These are phyloP conservation scores for Verbascum thapsus DNA, from an alignment of 257 asterid genomes.

Conservation along the genomic window DNA sequence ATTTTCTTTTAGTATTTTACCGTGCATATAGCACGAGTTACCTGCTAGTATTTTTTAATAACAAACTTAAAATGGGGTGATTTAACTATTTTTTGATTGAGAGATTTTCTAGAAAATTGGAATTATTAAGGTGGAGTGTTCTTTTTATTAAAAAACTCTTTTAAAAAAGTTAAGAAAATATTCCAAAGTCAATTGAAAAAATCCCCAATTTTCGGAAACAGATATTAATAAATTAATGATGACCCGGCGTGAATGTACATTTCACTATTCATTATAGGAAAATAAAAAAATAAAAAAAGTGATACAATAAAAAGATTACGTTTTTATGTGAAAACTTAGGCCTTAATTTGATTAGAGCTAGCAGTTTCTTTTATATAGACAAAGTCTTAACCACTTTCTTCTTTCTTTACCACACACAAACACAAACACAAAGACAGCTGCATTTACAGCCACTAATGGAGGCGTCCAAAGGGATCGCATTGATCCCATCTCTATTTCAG, in stretches of 20 bases:
- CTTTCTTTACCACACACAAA: conserved; percentile 33
- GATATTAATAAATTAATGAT: background rate
- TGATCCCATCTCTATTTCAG: conserved; percentile 52
- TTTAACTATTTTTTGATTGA: too few species aligned
- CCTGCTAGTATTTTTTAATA: too few species aligned
- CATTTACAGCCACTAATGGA: conserved; percentile 64
- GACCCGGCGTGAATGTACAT: background rate
- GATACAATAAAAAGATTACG: background rate
- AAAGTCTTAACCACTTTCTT: conserved; percentile 55
- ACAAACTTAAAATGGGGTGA: too few species aligned
- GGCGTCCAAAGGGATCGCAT: conserved; percentile 99
- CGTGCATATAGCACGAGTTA: too few species aligned
- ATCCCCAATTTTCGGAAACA: too few species aligned
- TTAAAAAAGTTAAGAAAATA: too few species aligned
- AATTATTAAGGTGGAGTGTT: too few species aligned
- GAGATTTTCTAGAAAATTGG: too few species aligned
- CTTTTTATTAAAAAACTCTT: too few species aligned
- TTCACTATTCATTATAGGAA: background rate
- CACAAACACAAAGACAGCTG: conserved; percentile 24
- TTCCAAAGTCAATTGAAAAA: too few species aligned
- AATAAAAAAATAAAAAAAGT: conserved; percentile 1
- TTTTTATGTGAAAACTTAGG: conserved; percentile 26
- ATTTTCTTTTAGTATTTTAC: too few species aligned
- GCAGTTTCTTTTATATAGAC: conserved; percentile 50
- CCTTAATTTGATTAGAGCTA: conserved; percentile 38